Evolutionary conservation across 257 asterid species (phyloP).

Genomic region (Apocynum venetum): DNA sequence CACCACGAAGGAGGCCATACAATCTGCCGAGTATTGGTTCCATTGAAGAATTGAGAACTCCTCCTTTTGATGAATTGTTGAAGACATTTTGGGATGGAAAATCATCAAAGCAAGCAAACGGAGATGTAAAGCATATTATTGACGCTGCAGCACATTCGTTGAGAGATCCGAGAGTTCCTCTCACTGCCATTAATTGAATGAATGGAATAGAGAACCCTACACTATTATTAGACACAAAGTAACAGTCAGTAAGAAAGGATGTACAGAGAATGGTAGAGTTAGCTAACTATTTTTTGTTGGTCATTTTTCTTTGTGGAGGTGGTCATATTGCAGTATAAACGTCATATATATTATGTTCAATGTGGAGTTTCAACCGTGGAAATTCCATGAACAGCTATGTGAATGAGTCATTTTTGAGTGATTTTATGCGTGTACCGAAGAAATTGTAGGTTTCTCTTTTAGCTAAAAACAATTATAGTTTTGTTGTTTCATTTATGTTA

Average conservation of each 20-base stretch:
- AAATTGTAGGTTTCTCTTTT: too few relatives aligned
- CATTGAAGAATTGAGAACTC: conserved; percentile 87
- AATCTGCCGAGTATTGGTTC: conserved; percentile 65
- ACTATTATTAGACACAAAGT: background rate
- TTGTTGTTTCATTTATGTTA: too few relatives aligned
- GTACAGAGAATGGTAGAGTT: conserved; percentile 24
- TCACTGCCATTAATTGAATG: conserved; percentile 38
- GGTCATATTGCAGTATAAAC: background rate
- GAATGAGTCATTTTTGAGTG: background rate
- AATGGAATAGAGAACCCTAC: background rate
- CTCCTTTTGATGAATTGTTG: conserved; percentile 74
- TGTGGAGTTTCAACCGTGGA: conserved; percentile 5
- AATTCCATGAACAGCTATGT: background rate
- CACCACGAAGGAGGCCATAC: conserved; percentile 65
- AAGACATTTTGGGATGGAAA: conserved; percentile 79
- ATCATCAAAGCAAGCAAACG: conserved; percentile 68
- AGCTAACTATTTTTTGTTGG: conserved; percentile 1
- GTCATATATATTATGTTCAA: background rate
- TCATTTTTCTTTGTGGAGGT: background rate
- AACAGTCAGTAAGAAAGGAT: background rate
- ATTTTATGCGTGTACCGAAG: background rate
- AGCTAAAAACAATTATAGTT: too few relatives aligned
- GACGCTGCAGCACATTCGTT: conserved; percentile 51
- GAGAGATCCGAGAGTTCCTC: conserved; percentile 78
- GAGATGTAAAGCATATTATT: conserved; percentile 64